Evolutionary conservation across 805 yeast genomes (phyloP).

Genomic region (Teunomyces stri): DNA sequence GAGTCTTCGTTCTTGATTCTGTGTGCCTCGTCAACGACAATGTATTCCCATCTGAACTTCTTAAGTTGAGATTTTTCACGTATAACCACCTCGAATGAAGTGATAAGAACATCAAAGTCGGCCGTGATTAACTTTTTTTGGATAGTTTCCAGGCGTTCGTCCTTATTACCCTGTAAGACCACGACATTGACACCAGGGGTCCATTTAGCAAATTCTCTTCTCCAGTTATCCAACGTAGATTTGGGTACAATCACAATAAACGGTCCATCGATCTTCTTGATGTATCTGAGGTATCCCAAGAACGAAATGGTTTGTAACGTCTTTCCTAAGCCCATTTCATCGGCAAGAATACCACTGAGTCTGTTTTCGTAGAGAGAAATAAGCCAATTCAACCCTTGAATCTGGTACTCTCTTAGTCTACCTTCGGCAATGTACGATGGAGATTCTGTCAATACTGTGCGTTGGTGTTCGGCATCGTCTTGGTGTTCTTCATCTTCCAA

Average conservation of each 20-base stretch:
- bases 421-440: constrained; percentile 77
- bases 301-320: constrained; percentile 93
- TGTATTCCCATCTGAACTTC: constrained; percentile 88
- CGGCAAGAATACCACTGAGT: constrained; percentile 91
- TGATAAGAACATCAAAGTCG: constrained; percentile 83
- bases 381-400: constrained; percentile 95
- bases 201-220: constrained; percentile 92
- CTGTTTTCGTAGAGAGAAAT: constrained; percentile 83
- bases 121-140: constrained; percentile 60
- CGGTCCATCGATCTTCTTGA: constrained; percentile 81
- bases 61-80: constrained; percentile 80
- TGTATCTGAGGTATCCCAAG: constrained; percentile 80
- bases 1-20: constrained; percentile 94
- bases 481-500: constrained; percentile 76
- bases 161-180: constrained; percentile 87
- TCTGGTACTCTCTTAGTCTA: constrained; percentile 80
- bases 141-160: constrained; percentile 63
- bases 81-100: constrained; percentile 92
- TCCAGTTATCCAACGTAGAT: constrained; percentile 94
- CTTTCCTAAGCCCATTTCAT: constrained; percentile 98
- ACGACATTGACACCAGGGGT: constrained; percentile 89
- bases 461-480: constrained; percentile 46
- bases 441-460: constrained; percentile 76
- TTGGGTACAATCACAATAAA: constrained; percentile 91
- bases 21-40: constrained; percentile 94